Evolutionary conservation across 202 grass and related monocot genomes (phyloP).

Genomic region (Miscanthus sacchariflorus): DNA sequence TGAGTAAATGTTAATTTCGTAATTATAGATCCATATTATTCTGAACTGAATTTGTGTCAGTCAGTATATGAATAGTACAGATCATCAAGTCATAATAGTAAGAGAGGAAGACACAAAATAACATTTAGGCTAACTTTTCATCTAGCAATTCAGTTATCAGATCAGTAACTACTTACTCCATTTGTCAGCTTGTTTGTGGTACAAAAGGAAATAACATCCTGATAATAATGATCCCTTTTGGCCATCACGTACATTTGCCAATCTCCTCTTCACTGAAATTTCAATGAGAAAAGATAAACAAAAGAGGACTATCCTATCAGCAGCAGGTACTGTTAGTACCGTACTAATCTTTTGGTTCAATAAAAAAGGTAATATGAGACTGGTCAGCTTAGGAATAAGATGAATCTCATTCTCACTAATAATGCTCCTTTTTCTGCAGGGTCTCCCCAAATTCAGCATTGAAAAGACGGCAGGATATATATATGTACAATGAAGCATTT

Average conservation of each 20-base stretch:
- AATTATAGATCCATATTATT: background rate
- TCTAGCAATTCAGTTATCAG: background rate
- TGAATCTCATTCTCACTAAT: conserved; percentile 3
- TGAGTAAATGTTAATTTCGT: background rate
- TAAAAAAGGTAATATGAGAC: too few species aligned
- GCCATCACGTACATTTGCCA: background rate
- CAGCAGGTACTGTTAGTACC: background rate
- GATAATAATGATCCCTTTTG: background rate
- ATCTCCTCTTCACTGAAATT: background rate
- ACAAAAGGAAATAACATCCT: background rate
- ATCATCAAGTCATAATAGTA: background rate
- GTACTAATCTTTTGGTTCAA: background rate
- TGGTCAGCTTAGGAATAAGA: background rate
- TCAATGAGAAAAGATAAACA: background rate
- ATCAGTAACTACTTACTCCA: background rate
- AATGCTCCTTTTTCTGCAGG: background rate
- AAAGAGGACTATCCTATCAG: background rate
- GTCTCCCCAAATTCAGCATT: conserved; percentile 9
- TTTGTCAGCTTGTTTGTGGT: background rate
- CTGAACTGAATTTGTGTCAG: background rate
- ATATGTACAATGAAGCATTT: background rate
- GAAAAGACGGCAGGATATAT: background rate
- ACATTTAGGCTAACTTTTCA: background rate
- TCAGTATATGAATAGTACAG: background rate
- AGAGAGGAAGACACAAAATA: background rate